Base-by-base conservation (phyloP, 2,329 filamentous ascomycete species). In the Alternaria postmessia region DNA sequence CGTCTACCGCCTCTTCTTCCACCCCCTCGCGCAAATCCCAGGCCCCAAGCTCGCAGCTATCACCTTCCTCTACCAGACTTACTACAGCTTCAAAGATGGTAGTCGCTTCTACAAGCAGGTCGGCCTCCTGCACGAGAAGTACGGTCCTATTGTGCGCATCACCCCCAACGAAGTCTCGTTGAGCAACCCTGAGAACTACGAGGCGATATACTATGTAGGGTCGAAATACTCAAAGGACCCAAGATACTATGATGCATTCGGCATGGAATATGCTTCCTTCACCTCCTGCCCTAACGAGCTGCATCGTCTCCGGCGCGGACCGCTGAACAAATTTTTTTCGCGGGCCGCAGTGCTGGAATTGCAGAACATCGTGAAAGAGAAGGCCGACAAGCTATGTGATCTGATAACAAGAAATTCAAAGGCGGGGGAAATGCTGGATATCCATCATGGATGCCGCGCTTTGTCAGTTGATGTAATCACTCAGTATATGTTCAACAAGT, bases 11-110 rank as follows among this genome's bases (percentile, higher is more conserved):
- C 22, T 59, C 46, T 51, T 7, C 48, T 51, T 58, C 42, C 53
- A 59, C 39, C 58, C 58, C 42, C 62, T 59, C 20, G 54, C 43
- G 26, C 43, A 60, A 7, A 44, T 66, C 42, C 58, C 62, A 38
- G 64, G 64, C 30, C 62, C 64, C 24, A 26, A 26, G 24, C 24
- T 26, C 24, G 24, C 24, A 26, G 24, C 24, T 26, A 0, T 26
- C 24, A 26, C 24, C 24, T 26, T 26, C 24, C 24, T 26, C 24
- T 26, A 26, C 24, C 24, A 26, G 24, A 26, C 46, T 18, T 48
- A 34, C 18, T 34, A 48, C 6, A 24, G 30, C 18, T 30, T 67
- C 70, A 28, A 48, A 34, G 32, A 34, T 34, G 30, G 30, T 11
- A 34, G 30, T 34, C 30, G 30, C 8, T 34, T 34, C 30, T 34